These are phyloP conservation scores for Chaetomiaceae sp. DNA, from an alignment of 2,329 filamentous ascomycete genomes.

Conservation along the genomic window DNA sequence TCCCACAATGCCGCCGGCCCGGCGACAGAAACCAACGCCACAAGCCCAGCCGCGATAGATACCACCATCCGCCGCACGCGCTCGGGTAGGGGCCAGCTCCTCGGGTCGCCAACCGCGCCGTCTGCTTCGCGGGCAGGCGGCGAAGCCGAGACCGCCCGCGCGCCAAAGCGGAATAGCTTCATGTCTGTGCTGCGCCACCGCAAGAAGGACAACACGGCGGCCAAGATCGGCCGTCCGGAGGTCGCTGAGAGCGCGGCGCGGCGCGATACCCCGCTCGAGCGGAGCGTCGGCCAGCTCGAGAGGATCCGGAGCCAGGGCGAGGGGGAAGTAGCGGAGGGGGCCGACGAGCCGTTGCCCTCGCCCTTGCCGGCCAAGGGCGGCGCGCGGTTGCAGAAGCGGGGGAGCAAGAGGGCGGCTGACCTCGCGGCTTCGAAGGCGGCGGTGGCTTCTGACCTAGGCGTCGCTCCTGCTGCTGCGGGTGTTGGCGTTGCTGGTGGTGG, in stretches of 20 bases:
- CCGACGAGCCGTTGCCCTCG: no score
- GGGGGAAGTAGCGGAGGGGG: conserved; percentile 31
- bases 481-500: background rate
- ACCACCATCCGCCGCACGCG: conserved; percentile 36
- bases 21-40: background rate
- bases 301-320: conserved; percentile 36
- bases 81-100: conserved; percentile 38
- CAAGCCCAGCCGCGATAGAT: background rate
- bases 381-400: conserved; percentile 20
- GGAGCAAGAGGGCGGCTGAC: background rate
- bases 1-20: conserved; percentile 50
- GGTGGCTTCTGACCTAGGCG: no score
- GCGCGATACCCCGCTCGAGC: conserved; percentile 58
- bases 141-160: conserved; percentile 25
- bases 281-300: conserved; percentile 50
- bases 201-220: conserved; percentile 46
- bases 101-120: conserved; percentile 18
- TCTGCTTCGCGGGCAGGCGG: conserved; percentile 7
- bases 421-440: no score
- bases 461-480: no score
- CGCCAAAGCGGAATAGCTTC: conserved; percentile 44
- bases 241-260: conserved; percentile 54
- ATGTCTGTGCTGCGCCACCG: conserved; percentile 55
- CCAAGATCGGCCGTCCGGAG: conserved; percentile 50
- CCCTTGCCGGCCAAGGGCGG: no score